phyloP scores from a whole-genome alignment of 192 early-diverging fungal species.

The Coemansia sp. region DNA sequence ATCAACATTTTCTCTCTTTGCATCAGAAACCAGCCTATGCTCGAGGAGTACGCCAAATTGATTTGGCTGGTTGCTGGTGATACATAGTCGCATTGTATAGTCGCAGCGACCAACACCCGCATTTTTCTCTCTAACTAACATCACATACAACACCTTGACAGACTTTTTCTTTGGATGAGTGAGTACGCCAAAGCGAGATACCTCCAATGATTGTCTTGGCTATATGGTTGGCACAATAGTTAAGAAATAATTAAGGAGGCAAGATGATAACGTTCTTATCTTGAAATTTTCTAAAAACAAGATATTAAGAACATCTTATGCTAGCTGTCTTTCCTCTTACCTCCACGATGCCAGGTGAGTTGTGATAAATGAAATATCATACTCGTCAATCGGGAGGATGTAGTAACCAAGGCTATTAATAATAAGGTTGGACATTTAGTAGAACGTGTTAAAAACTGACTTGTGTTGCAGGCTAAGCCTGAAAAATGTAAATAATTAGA shows the following conservation, averaged over 20 bases:
- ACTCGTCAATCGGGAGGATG: constrained; percentile 36
- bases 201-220: background rate
- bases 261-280: constrained; percentile 12
- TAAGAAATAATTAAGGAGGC: background rate
- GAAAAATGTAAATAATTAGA: too few relatives aligned
- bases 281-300: background rate
- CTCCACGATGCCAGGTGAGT: constrained; percentile 17
- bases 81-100: constrained; percentile 14
- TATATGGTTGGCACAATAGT: background rate
- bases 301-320: background rate
- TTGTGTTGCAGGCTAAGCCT: too few relatives aligned
- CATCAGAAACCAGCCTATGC: constrained; percentile 26
- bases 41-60: constrained; percentile 38
- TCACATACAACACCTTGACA: background rate
- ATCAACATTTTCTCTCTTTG: constrained; percentile 2
- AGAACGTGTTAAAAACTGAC: too few relatives aligned
- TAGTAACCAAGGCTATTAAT: constrained; percentile 12
- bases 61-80: constrained; percentile 19
- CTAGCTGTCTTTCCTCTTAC: background rate
- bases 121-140: constrained; percentile 10
- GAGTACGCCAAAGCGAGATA: background rate
- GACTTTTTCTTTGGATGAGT: background rate
- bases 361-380: constrained; percentile 41
- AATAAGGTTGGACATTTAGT: too few relatives aligned
- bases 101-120: constrained; percentile 17